Base-by-base conservation (phyloP, 2,329 filamentous ascomycete genomes). In the Ascochyta lentis region DNA sequence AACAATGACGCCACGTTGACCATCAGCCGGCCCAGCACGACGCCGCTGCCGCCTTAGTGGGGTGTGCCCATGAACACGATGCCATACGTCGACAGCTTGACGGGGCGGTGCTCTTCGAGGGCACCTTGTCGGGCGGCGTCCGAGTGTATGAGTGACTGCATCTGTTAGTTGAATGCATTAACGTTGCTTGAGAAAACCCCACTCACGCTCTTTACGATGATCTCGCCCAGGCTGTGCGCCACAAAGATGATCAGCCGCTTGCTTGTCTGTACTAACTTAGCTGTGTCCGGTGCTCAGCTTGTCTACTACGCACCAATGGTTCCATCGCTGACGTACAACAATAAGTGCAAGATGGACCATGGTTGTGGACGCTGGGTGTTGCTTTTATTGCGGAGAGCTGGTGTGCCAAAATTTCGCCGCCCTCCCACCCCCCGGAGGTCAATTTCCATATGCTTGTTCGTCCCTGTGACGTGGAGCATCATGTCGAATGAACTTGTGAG, bases 51-150 rank as follows among this genome's bases (percentile, higher is more conserved):
- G 49, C 74, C 76, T 56, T 76, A 65, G 60, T 78, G 72, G 39
- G 73, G 75, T 22, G 75, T 78, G 24, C 75, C 75, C 58, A 77
- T 71, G 60, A 78, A 78, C 10, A 78, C 49, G 57, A 77, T 72
- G 8, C 74, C 73, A 60, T 76, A 73, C 44, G 73, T 78, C 22
- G 70, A 77, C 26, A 62, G 45, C 53, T 73, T 72, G 53, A 77
- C 71, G 9, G 70, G 63, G 47, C 60, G 65, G 38, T 72, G 68
- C 44, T 74, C 58, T 56, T 66, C 48, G 8, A 71, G 59, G 39
- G 66, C 63, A 34, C 58, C 63, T 52, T 53, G 38, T 15, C 62
- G 55, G 16, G 73, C 60, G 23, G 66, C 60, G 57, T 72, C 66
- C 7, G 74, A 76, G 55, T 77, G 67, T 42, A 76, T 73, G 31